Conservation (phyloP, 1,139 yeast genomes). For the Insectozyma bohioensis region DNA sequence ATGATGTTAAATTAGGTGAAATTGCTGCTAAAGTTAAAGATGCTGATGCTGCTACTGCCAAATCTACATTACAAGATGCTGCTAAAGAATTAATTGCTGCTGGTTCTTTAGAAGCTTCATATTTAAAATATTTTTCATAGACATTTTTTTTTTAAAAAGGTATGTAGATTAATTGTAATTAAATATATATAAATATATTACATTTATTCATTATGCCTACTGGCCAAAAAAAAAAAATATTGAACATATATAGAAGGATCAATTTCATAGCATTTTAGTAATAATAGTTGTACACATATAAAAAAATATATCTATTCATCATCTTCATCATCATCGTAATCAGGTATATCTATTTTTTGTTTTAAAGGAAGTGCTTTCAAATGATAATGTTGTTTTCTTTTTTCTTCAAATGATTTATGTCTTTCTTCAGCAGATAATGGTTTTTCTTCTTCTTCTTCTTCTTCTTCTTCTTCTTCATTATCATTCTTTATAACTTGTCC, state of each 20-base stretch:
- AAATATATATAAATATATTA: too few species aligned
- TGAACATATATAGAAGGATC: too few species aligned
- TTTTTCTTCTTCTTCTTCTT: constrained; percentile 31
- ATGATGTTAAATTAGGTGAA: constrained; percentile 70
- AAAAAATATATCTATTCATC: too few species aligned
- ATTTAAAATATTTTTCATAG: constrained; percentile 35
- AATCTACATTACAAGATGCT: constrained; percentile 49
- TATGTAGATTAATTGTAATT: too few species aligned
- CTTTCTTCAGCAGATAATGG: constrained; percentile 57
- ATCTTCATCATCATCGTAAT: constrained; percentile 25
- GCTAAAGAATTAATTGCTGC: constrained; percentile 42
- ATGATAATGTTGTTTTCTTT: constrained; percentile 77
- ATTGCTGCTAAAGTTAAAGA: constrained; percentile 64
- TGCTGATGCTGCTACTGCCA: constrained; percentile 51
- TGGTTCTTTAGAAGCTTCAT: constrained; percentile 31
- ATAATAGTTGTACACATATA: too few species aligned
- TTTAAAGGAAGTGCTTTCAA: constrained; percentile 60
- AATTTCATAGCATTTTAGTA: too few species aligned
- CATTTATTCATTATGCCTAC: too few species aligned
- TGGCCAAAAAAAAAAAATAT: too few species aligned
- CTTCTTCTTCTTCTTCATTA: constrained; percentile 18
- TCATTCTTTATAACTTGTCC: constrained; percentile 32
- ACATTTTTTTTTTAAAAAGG: background rate
- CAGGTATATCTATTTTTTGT: constrained; percentile 30
- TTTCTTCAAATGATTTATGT: constrained; percentile 68